phyloP scores from a whole-genome alignment of 768 basidiomycete genomes.

The Stropharia rugosoannulata region DNA sequence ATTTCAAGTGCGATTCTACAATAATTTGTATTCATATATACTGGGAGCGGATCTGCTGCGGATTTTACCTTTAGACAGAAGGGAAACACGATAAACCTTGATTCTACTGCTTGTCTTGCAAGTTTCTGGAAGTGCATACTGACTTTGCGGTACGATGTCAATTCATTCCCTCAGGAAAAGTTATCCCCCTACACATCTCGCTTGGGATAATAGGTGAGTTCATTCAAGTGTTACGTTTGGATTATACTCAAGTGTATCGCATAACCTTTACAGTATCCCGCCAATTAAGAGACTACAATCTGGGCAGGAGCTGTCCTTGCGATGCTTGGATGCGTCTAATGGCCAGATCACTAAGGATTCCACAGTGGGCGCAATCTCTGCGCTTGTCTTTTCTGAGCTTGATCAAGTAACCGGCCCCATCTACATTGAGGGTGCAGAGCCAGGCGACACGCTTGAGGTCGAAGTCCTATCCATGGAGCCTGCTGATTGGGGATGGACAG shows the following conservation, averaged over 20 bases:
- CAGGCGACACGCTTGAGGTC: conserved; percentile 60
- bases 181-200: conserved; percentile 50
- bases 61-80: conserved; percentile 2
- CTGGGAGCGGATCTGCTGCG: conserved; percentile 7
- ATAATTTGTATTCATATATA: neutral
- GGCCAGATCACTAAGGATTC: conserved; percentile 52
- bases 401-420: conserved; percentile 64
- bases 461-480: conserved; percentile 53
- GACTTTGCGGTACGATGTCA: conserved; percentile 21
- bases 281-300: conserved; percentile 50
- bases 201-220: conserved; percentile 59
- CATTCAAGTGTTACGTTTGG: neutral
- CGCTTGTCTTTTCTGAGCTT: conserved; percentile 45
- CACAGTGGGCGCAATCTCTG: conserved; percentile 30
- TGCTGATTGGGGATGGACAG: conserved; percentile 66
- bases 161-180: conserved; percentile 48
- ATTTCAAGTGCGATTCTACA: conserved; percentile 1
- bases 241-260: neutral
- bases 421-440: conserved; percentile 47
- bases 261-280: conserved; percentile 39
- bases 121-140: neutral
- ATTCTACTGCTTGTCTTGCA: neutral
- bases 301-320: conserved; percentile 54
- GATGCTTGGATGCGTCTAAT: conserved; percentile 65
- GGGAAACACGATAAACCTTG: neutral